Conservation (phyloP, 805 yeast genomes). For the Hanseniaspora pseudoguilliermondii region DNA sequence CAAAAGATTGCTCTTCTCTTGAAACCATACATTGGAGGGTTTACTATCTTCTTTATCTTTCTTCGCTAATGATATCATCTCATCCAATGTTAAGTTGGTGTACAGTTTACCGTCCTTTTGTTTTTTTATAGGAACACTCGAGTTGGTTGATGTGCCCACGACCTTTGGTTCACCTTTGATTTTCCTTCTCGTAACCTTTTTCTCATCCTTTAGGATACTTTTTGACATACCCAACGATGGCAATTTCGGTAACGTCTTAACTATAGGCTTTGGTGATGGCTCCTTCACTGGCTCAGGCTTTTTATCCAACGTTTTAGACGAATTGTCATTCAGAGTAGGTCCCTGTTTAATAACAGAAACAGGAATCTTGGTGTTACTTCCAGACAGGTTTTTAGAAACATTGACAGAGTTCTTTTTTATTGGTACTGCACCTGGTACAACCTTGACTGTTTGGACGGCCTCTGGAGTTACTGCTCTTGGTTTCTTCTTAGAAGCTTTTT, state of each 20-base stretch:
- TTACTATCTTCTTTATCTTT: not conserved
- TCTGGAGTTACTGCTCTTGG: not conserved
- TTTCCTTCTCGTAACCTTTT: not conserved
- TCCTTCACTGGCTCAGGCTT: not conserved
- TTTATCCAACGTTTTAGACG: not conserved
- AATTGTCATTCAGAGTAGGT: not conserved
- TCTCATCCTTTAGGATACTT: not conserved
- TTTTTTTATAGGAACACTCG: not conserved
- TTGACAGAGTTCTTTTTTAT: not conserved
- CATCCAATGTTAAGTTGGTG: slow-evolving; percentile 1
- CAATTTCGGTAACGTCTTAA: not conserved
- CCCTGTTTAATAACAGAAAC: not conserved
- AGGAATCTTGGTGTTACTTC: not conserved
- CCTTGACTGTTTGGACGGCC: not conserved
- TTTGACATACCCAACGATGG: not conserved
- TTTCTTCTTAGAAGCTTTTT: not conserved
- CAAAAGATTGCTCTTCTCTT: not conserved
- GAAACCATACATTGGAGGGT: slow-evolving; percentile 3
- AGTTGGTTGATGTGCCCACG: not conserved
- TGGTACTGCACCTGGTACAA: slow-evolving; percentile 1
- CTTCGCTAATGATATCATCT: slow-evolving; percentile 2
- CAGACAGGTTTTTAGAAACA: not conserved
- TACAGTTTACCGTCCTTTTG: not conserved
- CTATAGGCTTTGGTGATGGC: not conserved
- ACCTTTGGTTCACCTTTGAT: not conserved